phyloP scores from a whole-genome alignment of 306 rosid genomes.

The Rosa multiflora region DNA sequence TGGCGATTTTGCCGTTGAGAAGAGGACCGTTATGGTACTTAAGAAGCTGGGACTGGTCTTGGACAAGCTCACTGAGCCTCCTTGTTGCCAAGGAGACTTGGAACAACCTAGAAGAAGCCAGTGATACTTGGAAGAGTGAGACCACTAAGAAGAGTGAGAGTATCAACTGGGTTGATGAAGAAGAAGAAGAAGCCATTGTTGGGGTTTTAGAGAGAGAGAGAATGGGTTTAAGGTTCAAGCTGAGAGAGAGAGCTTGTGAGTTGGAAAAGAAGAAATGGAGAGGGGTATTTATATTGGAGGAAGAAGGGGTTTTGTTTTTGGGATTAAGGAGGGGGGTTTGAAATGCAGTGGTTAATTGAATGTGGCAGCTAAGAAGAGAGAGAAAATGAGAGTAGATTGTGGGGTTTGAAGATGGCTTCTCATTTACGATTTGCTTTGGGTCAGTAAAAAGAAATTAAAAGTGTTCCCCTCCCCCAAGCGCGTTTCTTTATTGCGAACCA shows the following conservation, averaged over 20 bases:
- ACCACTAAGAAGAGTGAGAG: conserved; percentile 20
- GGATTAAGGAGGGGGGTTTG: background rate
- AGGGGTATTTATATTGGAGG: conserved; percentile 31
- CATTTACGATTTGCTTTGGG: conserved; percentile 47
- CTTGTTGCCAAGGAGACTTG: conserved; percentile 52
- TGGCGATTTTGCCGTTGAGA: conserved; percentile 68
- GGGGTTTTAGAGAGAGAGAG: background rate
- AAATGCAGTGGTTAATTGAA: conserved; percentile 1
- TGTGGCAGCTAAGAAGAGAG: conserved; percentile 34
- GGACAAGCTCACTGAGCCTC: conserved; percentile 43
- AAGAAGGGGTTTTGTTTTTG: background rate
- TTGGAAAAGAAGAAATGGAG: background rate
- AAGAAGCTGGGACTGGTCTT: conserved; percentile 54
- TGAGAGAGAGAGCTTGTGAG: background rate
- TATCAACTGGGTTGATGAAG: background rate
- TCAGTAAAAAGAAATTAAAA: conserved; percentile 35
- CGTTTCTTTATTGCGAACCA: conserved; percentile 30
- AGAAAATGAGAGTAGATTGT: conserved; percentile 8
- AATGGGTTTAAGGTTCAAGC: background rate
- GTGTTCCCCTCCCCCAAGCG: conserved; percentile 19
- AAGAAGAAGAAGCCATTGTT: background rate
- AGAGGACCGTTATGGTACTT: conserved; percentile 87
- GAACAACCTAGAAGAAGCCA: conserved; percentile 27
- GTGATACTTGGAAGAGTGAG: conserved; percentile 38
- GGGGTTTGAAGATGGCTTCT: conserved; percentile 32